Conservation (phyloP, 805 yeast species). For the Saccharomycopsis sp. region DNA sequence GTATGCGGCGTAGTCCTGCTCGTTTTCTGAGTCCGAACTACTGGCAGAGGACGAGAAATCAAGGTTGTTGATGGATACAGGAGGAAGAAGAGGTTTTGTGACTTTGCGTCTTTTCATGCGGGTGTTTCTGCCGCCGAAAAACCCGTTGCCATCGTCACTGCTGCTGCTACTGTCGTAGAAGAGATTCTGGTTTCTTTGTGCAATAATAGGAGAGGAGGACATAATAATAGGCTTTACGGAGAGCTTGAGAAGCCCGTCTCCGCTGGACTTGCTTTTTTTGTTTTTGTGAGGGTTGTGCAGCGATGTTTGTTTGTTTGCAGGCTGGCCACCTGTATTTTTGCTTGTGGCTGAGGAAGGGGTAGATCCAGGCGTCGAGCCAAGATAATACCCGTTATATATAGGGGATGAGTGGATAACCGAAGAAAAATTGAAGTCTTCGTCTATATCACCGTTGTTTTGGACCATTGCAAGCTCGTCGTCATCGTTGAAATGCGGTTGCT, state of each 20-base stretch:
- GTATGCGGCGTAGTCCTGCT: neutral
- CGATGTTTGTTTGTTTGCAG: neutral
- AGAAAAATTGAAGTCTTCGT: conserved; percentile 9
- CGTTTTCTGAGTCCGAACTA: neutral
- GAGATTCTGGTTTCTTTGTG: neutral
- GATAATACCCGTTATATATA: conserved; percentile 16
- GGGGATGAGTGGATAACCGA: conserved; percentile 16
- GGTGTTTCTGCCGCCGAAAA: neutral
- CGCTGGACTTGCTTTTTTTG: neutral
- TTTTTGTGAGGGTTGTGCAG: neutral
- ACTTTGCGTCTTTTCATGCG: neutral
- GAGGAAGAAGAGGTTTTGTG: conserved; percentile 15
- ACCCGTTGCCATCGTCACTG: neutral
- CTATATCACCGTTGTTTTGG: neutral
- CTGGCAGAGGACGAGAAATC: conserved; percentile 13
- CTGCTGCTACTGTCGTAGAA: conserved; percentile 1
- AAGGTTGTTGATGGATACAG: conserved; percentile 13
- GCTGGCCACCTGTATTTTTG: neutral
- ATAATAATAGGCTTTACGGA: neutral
- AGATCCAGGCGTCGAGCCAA: neutral
- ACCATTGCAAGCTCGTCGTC: neutral
- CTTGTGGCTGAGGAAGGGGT: neutral
- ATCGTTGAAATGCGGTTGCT: neutral
- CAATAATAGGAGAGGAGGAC: neutral
- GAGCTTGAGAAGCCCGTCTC: neutral